Evolutionary conservation across 163 green algal species (phyloP).

Genomic region (Chloroidium sp.): DNA sequence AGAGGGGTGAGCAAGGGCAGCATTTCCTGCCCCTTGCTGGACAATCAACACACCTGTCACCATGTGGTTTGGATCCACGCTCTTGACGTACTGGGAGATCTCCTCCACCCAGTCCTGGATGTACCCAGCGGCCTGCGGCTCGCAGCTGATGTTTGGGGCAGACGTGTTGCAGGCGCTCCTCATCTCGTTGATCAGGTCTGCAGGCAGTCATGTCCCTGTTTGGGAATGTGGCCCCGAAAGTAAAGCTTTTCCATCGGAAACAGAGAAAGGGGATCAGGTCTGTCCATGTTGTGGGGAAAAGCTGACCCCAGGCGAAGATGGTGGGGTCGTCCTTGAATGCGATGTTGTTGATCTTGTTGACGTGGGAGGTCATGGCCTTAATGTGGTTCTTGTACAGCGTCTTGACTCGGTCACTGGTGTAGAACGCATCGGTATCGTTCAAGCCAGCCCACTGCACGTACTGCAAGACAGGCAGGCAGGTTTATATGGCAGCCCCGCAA

Average conservation of each 20-base stretch:
- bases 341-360: slow-evolving; percentile 48
- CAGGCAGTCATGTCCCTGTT: neutral
- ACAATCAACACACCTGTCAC: slow-evolving; percentile 15
- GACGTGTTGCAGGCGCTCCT: slow-evolving; percentile 39
- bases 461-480: neutral
- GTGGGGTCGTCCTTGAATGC: slow-evolving; percentile 43
- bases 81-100: slow-evolving; percentile 48
- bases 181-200: slow-evolving; percentile 62
- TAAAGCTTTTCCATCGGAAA: too few relatives aligned
- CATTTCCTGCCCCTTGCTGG: too few relatives aligned
- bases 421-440: slow-evolving; percentile 7
- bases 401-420: slow-evolving; percentile 5
- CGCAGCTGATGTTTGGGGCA: neutral
- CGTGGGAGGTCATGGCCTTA: slow-evolving; percentile 22
- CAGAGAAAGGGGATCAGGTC: too few relatives aligned
- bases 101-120: slow-evolving; percentile 40
- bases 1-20: too few relatives aligned
- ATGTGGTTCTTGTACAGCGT: slow-evolving; percentile 30
- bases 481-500: too few relatives aligned
- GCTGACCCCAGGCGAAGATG: slow-evolving; percentile 44
- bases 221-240: too few relatives aligned
- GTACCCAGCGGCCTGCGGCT: neutral
- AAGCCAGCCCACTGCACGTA: slow-evolving; percentile 6
- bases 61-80: slow-evolving; percentile 45
- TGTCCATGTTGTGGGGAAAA: too few relatives aligned